Conservation (phyloP, 176 grass and related monocot genomes). For the Coix lacrymajobi region DNA sequence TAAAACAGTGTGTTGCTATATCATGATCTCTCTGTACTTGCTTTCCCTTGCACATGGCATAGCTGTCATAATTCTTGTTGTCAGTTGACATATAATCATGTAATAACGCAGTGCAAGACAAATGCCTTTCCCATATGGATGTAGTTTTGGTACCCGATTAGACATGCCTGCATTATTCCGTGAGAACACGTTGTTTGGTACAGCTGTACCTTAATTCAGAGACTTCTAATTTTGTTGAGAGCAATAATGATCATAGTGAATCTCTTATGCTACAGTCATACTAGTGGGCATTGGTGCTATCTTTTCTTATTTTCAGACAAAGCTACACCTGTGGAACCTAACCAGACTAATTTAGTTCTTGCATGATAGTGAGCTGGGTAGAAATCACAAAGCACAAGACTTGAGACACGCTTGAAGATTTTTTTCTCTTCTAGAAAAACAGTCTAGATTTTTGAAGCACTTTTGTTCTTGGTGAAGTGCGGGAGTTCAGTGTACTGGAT, state of each 20-base stretch:
- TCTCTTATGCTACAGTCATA: not conserved
- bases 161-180: conserved; percentile 11
- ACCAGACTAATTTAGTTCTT: not conserved
- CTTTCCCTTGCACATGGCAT: conserved; percentile 8
- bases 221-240: conserved; percentile 7
- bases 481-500: not conserved
- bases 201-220: not conserved
- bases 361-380: not conserved
- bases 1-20: not conserved
- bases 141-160: not conserved
- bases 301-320: not conserved
- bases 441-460: not conserved
- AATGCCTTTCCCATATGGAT: conserved; percentile 22
- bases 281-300: not conserved
- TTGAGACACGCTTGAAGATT: not conserved
- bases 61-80: conserved; percentile 11
- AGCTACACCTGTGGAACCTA: not conserved
- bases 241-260: conserved; percentile 12
- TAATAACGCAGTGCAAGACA: conserved; percentile 9
- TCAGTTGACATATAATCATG: conserved; percentile 11
- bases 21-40: conserved; percentile 28
- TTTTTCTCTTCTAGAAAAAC: not conserved
- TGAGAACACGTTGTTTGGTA: not conserved
- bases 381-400: not conserved
- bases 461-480: not conserved